Evolutionary conservation across 2,329 filamentous ascomycete species (phyloP).

Genomic region (Colletotrichum eleusines): DNA sequence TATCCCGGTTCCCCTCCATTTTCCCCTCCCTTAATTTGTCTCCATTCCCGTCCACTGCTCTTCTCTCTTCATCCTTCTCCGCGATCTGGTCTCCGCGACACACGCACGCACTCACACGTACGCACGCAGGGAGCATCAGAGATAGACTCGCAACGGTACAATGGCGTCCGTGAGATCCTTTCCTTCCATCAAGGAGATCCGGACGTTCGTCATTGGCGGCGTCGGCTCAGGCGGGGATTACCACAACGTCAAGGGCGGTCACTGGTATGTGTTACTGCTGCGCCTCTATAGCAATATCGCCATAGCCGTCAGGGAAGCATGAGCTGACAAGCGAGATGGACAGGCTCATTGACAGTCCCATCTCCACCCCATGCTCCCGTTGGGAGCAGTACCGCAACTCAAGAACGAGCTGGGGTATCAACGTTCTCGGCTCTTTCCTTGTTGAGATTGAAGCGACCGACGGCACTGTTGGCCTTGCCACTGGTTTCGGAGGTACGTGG

Average conservation of each 20-base stretch:
- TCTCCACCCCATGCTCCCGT: constrained; percentile 90
- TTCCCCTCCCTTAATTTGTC: neutral
- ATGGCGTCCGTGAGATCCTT: constrained; percentile 70
- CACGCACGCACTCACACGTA: neutral
- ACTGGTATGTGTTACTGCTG: constrained; percentile 65
- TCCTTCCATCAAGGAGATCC: constrained; percentile 80
- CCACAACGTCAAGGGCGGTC: constrained; percentile 86
- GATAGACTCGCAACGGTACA: constrained; percentile 22
- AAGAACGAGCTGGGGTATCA: constrained; percentile 94
- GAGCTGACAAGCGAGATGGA: constrained; percentile 49
- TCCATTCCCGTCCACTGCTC: neutral
- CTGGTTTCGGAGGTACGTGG: constrained; percentile 82
- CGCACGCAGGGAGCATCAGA: neutral
- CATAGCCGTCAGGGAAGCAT: neutral
- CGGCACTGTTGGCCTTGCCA: constrained; percentile 94
- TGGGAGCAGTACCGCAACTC: constrained; percentile 91
- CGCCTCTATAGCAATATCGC: neutral
- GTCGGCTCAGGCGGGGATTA: constrained; percentile 78
- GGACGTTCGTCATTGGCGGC: constrained; percentile 79
- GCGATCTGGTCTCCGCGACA: constrained; percentile 19
- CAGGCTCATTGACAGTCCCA: constrained; percentile 92
- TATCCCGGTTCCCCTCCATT: constrained; percentile 25
- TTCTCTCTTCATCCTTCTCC: constrained; percentile 41
- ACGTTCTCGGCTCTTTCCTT: constrained; percentile 91
- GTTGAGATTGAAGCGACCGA: constrained; percentile 90